Percentiles rank a stretch among this genome's conserved stretches.
phyloP scores from a whole-genome alignment of 2,329 filamentous ascomycete species.

The Fusarium pseudocircinatum region DNA sequence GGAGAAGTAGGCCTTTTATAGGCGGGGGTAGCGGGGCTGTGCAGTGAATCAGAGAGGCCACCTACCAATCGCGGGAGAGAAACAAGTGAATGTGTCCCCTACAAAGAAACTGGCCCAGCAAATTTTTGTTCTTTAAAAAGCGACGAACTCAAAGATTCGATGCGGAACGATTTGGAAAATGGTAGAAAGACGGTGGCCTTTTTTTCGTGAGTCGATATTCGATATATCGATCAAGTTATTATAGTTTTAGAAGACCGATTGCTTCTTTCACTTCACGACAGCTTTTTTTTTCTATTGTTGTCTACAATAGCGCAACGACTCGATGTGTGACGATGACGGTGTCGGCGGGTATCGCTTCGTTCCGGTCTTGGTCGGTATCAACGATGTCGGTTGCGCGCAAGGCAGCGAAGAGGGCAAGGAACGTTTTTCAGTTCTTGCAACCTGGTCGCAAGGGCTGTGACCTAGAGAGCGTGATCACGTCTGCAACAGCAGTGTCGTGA shows the following conservation, averaged over 20 bases:
- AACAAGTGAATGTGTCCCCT: constrained; percentile 99
- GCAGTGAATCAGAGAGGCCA: constrained; percentile 40
- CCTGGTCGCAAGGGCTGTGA: constrained; percentile 43
- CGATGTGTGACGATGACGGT: constrained; percentile 46
- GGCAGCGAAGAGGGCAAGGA: constrained; percentile 48
- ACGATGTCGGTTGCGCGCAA: constrained; percentile 49
- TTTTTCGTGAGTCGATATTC: background rate
- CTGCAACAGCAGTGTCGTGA: constrained; percentile 24
- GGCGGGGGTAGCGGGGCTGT: constrained; percentile 32
- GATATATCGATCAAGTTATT: constrained; percentile 24
- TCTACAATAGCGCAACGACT: constrained; percentile 51
- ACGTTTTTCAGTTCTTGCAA: constrained; percentile 57
- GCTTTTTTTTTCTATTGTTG: constrained; percentile 47
- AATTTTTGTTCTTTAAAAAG: constrained; percentile 32
- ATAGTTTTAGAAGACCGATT: constrained; percentile 30
- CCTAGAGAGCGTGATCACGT: constrained; percentile 39
- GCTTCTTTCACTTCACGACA: constrained; percentile 47
- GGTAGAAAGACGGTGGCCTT: constrained; percentile 1
- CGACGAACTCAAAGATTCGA: constrained; percentile 33
- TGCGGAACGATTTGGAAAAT: constrained; percentile 29
- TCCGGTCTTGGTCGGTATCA: constrained; percentile 48
- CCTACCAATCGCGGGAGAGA: constrained; percentile 84
- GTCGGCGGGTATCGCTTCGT: constrained; percentile 48
- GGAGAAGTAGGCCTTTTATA: constrained; percentile 43
- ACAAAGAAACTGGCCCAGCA: constrained; percentile 53